Evolutionary conservation across 164 flowering plant species (phyloP).

Genomic region (Stephania japonica): DNA sequence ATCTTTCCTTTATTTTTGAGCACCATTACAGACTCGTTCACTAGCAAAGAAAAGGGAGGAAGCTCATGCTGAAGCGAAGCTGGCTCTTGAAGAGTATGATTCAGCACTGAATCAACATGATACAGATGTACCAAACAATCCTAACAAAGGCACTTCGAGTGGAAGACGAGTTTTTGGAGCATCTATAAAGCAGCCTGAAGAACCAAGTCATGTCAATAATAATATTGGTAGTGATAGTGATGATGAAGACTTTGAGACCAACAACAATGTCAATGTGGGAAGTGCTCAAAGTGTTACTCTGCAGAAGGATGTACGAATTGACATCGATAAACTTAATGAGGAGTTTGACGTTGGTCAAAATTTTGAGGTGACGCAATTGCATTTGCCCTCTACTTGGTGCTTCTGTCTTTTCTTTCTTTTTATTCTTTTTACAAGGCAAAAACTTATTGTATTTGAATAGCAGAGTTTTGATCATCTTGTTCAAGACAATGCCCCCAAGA

Average conservation of each 20-base stretch:
- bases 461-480: conserved; percentile 62
- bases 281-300: conserved; percentile 15
- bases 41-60: conserved; percentile 59
- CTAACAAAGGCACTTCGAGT: conserved; percentile 24
- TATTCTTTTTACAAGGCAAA: not conserved
- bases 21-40: conserved; percentile 55
- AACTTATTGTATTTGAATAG: conserved; percentile 7
- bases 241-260: conserved; percentile 46
- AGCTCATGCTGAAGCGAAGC: conserved; percentile 62
- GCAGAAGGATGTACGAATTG: conserved; percentile 32
- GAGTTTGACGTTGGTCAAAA: conserved; percentile 36
- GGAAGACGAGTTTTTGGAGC: conserved; percentile 79
- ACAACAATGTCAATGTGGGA: conserved; percentile 28
- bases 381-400: conserved; percentile 1
- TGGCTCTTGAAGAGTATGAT: conserved; percentile 75
- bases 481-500: conserved; percentile 51
- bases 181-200: conserved; percentile 30
- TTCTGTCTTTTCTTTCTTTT: not conserved
- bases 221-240: conserved; percentile 40
- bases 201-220: conserved; percentile 21
- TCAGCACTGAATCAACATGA: conserved; percentile 37
- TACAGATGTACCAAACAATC: conserved; percentile 22
- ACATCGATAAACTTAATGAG: conserved; percentile 33
- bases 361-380: conserved; percentile 50
- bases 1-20: conserved; percentile 5